Evolutionary conservation across 306 rosid genomes (phyloP).

Genomic region (Cicer pinnatifidum): DNA sequence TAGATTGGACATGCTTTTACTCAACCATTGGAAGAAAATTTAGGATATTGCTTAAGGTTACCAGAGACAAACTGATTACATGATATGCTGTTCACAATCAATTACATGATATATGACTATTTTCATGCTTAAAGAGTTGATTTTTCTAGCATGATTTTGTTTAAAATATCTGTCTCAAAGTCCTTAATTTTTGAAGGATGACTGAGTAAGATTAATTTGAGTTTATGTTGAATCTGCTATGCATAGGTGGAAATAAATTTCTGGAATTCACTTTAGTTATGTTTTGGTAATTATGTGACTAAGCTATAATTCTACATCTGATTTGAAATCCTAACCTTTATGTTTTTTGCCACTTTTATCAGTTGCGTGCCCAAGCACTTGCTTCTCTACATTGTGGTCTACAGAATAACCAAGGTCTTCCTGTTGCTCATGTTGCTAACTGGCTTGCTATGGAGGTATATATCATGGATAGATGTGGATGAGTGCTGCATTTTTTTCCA

Average conservation of each 20-base stretch:
- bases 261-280: constrained; percentile 38
- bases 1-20: constrained; percentile 35
- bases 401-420: constrained; percentile 90
- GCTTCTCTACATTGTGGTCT: constrained; percentile 93
- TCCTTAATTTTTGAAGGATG: constrained; percentile 37
- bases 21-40: constrained; percentile 37
- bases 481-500: constrained; percentile 32
- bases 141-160: constrained; percentile 28
- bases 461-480: constrained; percentile 43
- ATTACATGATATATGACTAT: constrained; percentile 3
- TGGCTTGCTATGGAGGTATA: constrained; percentile 98
- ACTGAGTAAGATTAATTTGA: constrained; percentile 2
- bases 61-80: constrained; percentile 19
- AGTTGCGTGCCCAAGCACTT: constrained; percentile 95
- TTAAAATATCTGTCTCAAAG: neutral
- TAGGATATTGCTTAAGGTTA: constrained; percentile 37
- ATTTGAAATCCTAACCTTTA: constrained; percentile 34
- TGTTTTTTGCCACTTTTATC: constrained; percentile 49
- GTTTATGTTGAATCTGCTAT: constrained; percentile 36
- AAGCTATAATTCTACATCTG: constrained; percentile 27
- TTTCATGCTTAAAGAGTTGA: constrained; percentile 24
- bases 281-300: constrained; percentile 28
- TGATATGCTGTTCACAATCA: constrained; percentile 15
- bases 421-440: constrained; percentile 68
- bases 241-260: constrained; percentile 14